Evolutionary conservation across 1,284 basidiomycete species (phyloP).

Genomic region (Papiliotrema fonsecae): DNA sequence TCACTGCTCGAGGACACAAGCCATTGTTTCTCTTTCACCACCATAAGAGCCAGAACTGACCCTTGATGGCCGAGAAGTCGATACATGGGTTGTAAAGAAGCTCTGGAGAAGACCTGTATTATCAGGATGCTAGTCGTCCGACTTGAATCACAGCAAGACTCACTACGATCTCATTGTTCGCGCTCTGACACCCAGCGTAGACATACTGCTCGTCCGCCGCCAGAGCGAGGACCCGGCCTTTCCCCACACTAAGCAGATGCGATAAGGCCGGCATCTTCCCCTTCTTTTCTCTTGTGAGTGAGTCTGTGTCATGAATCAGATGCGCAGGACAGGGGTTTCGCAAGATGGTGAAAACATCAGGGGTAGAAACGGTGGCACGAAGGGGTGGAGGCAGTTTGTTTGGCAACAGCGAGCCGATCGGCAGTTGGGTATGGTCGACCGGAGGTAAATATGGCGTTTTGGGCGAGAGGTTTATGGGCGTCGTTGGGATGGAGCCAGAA

Average conservation of each 20-base stretch:
- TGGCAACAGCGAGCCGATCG: constrained; percentile 3
- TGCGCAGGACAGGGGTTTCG: no score
- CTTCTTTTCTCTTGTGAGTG: constrained; percentile 42
- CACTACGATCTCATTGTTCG: constrained; percentile 63
- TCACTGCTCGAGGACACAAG: constrained; percentile 64
- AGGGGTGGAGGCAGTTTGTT: neutral
- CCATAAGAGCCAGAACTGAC: constrained; percentile 75
- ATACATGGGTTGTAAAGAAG: constrained; percentile 63
- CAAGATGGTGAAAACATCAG: constrained; percentile 3
- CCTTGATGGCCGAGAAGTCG: constrained; percentile 78
- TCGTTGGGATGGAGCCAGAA: neutral
- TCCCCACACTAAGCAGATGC: constrained; percentile 44
- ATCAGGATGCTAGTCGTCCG: neutral
- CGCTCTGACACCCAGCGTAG: constrained; percentile 76
- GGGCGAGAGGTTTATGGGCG: neutral
- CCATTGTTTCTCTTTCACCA: constrained; percentile 72
- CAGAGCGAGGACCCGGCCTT: constrained; percentile 60
- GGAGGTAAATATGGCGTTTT: neutral
- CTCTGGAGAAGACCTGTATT: constrained; percentile 83
- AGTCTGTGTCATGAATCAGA: no score
- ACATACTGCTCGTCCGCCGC: constrained; percentile 68
- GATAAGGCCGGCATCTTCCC: constrained; percentile 42
- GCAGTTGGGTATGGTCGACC: neutral
- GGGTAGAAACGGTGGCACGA: neutral
- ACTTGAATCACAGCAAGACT: neutral